These are phyloP conservation scores for Kuraishia capsulata DNA, from an alignment of 805 yeast genomes.

Conservation along the genomic window DNA sequence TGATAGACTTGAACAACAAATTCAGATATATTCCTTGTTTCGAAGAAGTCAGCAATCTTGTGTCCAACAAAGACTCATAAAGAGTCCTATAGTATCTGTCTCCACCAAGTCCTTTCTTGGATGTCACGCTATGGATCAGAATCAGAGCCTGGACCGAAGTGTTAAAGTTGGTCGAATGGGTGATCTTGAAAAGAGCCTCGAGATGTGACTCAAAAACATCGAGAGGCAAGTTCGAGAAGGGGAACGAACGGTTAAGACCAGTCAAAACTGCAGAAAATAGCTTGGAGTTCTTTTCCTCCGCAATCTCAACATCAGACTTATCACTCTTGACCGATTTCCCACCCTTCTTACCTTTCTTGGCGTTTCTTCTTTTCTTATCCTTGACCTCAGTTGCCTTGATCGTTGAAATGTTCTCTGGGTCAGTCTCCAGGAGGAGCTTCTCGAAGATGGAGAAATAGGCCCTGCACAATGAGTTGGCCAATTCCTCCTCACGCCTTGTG, in stretches of 20 bases:
- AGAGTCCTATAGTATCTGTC: conserved; percentile 80
- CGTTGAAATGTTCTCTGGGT: conserved; percentile 29
- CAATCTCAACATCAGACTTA: conserved; percentile 53
- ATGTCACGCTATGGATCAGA: conserved; percentile 71
- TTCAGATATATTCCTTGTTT: conserved; percentile 91
- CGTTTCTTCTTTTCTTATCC: conserved; percentile 45
- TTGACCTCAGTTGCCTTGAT: conserved; percentile 30
- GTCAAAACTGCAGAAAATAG: conserved; percentile 86
- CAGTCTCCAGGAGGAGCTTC: conserved; percentile 65
- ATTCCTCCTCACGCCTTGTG: conserved; percentile 62
- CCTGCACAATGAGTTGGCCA: conserved; percentile 76
- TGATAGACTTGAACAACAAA: conserved; percentile 74
- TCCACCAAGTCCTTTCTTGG: conserved; percentile 40
- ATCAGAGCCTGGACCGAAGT: conserved; percentile 90
- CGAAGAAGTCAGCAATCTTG: conserved; percentile 75
- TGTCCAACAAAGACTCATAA: conserved; percentile 83
- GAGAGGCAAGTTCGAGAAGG: conserved; percentile 70
- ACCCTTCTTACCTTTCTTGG: conserved; percentile 81
- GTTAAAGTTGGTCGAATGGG: conserved; percentile 90
- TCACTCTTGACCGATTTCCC: conserved; percentile 67
- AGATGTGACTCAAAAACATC: conserved; percentile 68
- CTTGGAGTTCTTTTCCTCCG: conserved; percentile 76
- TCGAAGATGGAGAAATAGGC: conserved; percentile 85
- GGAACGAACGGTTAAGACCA: conserved; percentile 94
- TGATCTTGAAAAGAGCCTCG: conserved; percentile 78